Evolutionary conservation across 2,329 filamentous ascomycete species (phyloP), one percentile per base, ranked within the genome.

Genomic region (Hirsutella minnesotensis): DNA sequence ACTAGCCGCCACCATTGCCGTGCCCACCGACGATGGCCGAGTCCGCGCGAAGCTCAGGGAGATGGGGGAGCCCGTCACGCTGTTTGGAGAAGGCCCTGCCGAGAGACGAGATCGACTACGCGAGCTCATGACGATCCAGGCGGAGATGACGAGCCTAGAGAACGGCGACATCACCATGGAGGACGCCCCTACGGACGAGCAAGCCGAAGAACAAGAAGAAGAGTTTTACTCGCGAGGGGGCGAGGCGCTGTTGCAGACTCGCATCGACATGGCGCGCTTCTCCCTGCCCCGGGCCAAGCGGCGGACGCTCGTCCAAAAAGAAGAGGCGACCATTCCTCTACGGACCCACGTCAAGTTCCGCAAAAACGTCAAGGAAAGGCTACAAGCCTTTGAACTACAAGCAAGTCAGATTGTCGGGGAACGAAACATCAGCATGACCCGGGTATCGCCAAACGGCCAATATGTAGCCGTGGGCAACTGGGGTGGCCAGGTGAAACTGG

Each of bases 221-320:
- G 92, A 98, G 53, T 98, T 95, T 62, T 98, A 95, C 60, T 95
- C 90, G 0, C 76, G 84, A 53, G 92, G 92, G 3, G 77, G 80
- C 2, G 70, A 77, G 4, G 80, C 81, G 34, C 69, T 98, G 20
- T 65, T 95, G 4, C 71, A 83, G 40, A 86, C 87, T 2, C 75
- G 92, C 46, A 78, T 80, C 53, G 75, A 82, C 21, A 88, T 98
- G 47, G 87, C 89, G 7, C 72, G 75, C 38, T 96, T 82, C 61
- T 94, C 88, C 5, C 65, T 98, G 39, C 87, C 88, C 2, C 73
- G 86, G 44, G 86, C 92, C 40, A 86, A 85, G 58, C 75, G 75
- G 51, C 77, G 90, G 49, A 68, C 92, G 4, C 79, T 77, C 18
- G 83, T 82, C 51, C 87, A 95, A 58, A 85, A 82, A 55, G 69